Conservation (phyloP, 75 land plant species). For the Sequoiadendron giganteum region DNA sequence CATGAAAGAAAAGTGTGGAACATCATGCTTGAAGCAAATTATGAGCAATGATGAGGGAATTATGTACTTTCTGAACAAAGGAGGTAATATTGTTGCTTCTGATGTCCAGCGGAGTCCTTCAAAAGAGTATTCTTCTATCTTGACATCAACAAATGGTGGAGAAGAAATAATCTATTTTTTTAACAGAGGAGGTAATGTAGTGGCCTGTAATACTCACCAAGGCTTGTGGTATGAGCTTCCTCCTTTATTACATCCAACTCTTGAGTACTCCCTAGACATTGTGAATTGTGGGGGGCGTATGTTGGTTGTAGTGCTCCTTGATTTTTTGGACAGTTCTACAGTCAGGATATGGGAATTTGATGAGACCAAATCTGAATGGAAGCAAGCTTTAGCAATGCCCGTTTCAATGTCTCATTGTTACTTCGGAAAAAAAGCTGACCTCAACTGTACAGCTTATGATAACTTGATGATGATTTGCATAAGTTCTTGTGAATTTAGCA, state of each 20-base stretch:
- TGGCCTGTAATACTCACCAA: conserved; percentile 33
- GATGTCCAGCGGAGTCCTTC: conserved; percentile 54
- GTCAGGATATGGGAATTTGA: conserved; percentile 46
- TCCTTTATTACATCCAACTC: conserved; percentile 29
- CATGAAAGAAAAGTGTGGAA: conserved; percentile 11
- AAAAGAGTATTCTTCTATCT: conserved; percentile 51
- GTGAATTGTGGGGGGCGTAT: conserved; percentile 44
- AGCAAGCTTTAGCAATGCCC: conserved; percentile 43
- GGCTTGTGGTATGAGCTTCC: conserved; percentile 31
- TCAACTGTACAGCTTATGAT: conserved; percentile 46
- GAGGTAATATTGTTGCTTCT: conserved; percentile 44
- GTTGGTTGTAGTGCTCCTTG: conserved; percentile 44
- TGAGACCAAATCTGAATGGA: conserved; percentile 23
- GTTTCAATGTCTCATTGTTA: conserved; percentile 51
- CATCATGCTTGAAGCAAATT: conserved; percentile 1
- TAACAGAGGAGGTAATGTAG: conserved; percentile 39
- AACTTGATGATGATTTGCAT: conserved; percentile 42
- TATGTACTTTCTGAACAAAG: conserved; percentile 46
- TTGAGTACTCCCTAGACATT: conserved; percentile 53
- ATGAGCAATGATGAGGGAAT: conserved; percentile 21
- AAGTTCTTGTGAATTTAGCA: conserved; percentile 27
- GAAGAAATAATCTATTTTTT: conserved; percentile 47
- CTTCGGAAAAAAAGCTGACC: conserved; percentile 53
- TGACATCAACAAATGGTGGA: conserved; percentile 22
- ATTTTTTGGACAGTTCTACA: conserved; percentile 44